Evolutionary conservation across 352 stramenopile genomes (phyloP).

Genomic region (Globisporangium nunn): DNA sequence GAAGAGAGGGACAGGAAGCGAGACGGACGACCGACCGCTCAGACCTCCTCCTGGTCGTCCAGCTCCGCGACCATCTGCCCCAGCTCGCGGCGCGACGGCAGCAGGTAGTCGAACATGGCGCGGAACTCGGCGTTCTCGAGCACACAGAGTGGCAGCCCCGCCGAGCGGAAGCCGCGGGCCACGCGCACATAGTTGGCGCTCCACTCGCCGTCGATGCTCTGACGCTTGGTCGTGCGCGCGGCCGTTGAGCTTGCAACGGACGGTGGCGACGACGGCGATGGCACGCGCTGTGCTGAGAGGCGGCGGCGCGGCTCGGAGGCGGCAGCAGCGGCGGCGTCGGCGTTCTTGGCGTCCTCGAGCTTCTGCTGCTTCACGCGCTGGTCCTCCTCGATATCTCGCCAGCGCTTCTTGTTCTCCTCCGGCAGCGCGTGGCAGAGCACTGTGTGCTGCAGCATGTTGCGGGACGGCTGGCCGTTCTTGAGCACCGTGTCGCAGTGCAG

Average conservation of each 20-base stretch:
- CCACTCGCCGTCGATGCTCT: neutral
- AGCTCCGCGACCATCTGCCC: neutral
- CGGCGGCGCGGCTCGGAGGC: neutral
- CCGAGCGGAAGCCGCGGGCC: neutral
- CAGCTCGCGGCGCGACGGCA: neutral
- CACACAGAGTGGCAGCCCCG: neutral
- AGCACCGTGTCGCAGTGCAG: neutral
- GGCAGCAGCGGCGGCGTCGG: neutral
- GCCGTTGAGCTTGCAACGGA: neutral
- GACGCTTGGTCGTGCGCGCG: neutral
- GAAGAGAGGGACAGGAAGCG: no score
- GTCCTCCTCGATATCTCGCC: neutral
- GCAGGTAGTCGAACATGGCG: neutral
- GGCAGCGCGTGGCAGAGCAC: neutral
- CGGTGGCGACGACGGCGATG: neutral
- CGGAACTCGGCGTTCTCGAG: conserved; percentile 1
- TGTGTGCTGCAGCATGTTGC: conserved; percentile 1
- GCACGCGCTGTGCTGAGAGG: neutral
- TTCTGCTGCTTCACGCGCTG: neutral
- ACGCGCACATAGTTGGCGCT: neutral
- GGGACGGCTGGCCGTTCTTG: neutral
- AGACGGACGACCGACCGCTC: neutral
- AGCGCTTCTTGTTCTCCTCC: conserved; percentile 1
- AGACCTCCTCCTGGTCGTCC: neutral
- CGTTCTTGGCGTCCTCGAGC: neutral